Evolutionary conservation across 345 rosid species (phyloP).

Genomic region (Salix arbutifolia): DNA sequence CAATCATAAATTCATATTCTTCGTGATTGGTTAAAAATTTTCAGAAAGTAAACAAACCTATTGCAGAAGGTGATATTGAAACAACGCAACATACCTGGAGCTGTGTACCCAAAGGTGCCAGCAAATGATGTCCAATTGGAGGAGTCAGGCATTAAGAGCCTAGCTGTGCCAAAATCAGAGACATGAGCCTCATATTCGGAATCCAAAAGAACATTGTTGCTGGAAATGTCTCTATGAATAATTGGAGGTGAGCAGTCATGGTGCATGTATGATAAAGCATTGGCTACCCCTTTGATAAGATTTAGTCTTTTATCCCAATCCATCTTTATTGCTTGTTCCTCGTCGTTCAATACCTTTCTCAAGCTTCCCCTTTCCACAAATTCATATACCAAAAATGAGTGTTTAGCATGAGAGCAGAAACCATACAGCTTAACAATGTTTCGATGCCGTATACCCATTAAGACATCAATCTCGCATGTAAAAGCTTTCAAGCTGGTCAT

Average conservation of each 20-base stretch:
- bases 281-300: constrained; percentile 3
- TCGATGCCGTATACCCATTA: background rate
- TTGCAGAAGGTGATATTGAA: background rate
- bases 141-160: background rate
- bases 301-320: constrained; percentile 8
- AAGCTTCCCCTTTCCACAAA: constrained; percentile 15
- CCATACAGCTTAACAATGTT: constrained; percentile 5
- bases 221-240: constrained; percentile 11
- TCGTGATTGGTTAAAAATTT: too few species aligned
- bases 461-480: background rate
- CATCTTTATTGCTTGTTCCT: background rate
- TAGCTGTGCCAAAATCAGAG: constrained; percentile 18
- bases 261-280: constrained; percentile 16
- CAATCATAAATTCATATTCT: background rate
- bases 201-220: constrained; percentile 17
- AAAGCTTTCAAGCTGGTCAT: background rate
- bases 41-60: too few species aligned
- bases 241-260: constrained; percentile 13
- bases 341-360: background rate
- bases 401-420: background rate
- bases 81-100: constrained; percentile 3
- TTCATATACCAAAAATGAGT: constrained; percentile 12
- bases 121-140: constrained; percentile 3
- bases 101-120: constrained; percentile 13
- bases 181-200: background rate